Evolutionary conservation across 768 basidiomycete genomes (phyloP), one percentile per base, ranked within the genome.

Genomic region (Russula olivacea): DNA sequence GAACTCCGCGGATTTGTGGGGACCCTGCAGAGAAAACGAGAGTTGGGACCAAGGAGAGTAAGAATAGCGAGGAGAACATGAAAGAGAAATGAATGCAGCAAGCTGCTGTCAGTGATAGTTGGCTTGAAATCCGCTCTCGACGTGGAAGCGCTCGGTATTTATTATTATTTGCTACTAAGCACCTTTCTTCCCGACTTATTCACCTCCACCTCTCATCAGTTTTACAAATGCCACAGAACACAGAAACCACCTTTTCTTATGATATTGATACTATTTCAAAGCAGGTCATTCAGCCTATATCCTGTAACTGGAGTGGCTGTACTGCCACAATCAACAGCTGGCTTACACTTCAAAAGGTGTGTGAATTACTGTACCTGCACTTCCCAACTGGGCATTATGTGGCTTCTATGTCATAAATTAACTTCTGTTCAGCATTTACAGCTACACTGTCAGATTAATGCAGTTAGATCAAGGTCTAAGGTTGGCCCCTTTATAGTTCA

Each of bases 1-100:
- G 66, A 25, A 89, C 83, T 9, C 89, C 89, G 43, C 78, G 75
- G 0, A 80, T 81, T 70, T 83, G 83, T 45, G 55, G 64, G 80
- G 77, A 40, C 77, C 55, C 32, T 23, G 30, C 47, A 45, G 53
- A 53, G 3, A 40, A 55, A 51, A 34, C 8, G 23, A 50, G 15
- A 12, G 53, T 32, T 3, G 40, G 28, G 17, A 34, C 21, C 23
- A 60, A 34, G 32, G 53, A 36, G 47, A 59, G 21, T 7, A 55
- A 55, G 30, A 64, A 49, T 15, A 54, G 52, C n/a, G 48, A 54
- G 47, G 28, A 15, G 38, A 10, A 47, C 62, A 63, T 63, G 52
- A 59, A 43, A 45, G 36, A 40, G 41, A 57, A 63, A 17, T 15
- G 41, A 32, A 21, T 21, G 36, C 53, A 55, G 34, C 62, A 32